Conservation (phyloP, 345 rosid species). For the Salix brachista region DNA sequence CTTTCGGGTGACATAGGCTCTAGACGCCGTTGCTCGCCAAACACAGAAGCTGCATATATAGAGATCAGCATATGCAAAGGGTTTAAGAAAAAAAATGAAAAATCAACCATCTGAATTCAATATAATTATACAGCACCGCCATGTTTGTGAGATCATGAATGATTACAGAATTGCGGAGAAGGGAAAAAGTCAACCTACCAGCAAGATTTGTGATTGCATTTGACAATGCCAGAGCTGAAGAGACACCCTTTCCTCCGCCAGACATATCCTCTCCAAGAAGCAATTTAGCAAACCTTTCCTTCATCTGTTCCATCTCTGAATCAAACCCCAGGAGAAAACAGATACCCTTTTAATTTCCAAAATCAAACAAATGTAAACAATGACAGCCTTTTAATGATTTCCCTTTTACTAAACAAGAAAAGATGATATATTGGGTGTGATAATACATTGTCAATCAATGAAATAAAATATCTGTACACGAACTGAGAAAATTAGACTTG, state of each 20-base stretch:
- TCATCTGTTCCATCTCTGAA: slow-evolving; percentile 43
- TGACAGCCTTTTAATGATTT: not conserved
- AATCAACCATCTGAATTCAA: not conserved
- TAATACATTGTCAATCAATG: not conserved
- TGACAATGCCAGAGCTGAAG: slow-evolving; percentile 45
- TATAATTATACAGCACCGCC: not conserved
- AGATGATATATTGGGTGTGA: not conserved
- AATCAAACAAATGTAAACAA: not conserved
- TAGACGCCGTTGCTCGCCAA: slow-evolving; percentile 36
- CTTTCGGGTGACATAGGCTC: slow-evolving; percentile 42
- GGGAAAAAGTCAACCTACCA: slow-evolving; percentile 14
- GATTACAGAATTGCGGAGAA: not conserved
- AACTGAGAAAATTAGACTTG: not conserved
- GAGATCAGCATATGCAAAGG: not conserved
- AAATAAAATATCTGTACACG: not conserved
- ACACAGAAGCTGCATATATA: slow-evolving; percentile 37
- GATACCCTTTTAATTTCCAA: not conserved
- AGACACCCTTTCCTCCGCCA: slow-evolving; percentile 47
- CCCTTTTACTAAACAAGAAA: not conserved
- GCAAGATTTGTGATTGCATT: slow-evolving; percentile 50
- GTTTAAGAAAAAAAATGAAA: not conserved
- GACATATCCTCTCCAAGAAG: slow-evolving; percentile 54
- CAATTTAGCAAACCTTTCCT: slow-evolving; percentile 42
- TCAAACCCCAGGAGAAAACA: not conserved
- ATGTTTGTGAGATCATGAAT: not conserved